These are phyloP conservation scores for Vicia faba DNA, from an alignment of 306 rosid genomes.

Conservation along the genomic window DNA sequence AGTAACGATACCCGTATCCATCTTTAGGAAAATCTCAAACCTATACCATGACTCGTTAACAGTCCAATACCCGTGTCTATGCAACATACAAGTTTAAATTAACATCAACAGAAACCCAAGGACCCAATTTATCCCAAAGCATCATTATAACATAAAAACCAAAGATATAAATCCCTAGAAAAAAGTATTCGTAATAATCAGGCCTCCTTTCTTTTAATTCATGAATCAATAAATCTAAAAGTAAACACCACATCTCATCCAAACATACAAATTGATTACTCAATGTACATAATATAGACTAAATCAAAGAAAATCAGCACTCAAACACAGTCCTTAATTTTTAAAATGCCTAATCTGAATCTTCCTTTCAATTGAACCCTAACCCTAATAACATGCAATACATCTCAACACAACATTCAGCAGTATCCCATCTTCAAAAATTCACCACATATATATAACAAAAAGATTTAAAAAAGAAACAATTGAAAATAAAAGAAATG, in stretches of 20 bases:
- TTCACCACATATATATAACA: not conserved
- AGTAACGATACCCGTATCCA: not conserved
- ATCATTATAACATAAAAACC: not conserved
- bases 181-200: not conserved
- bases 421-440: not conserved
- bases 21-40: not conserved
- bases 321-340: not conserved
- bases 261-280: not conserved
- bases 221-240: not conserved
- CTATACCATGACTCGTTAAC: not conserved
- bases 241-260: not conserved
- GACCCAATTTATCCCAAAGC: not conserved
- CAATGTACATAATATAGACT: not conserved
- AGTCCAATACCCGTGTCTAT: not conserved
- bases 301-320: no score
- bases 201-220: not conserved
- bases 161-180: not conserved
- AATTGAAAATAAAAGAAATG: no score
- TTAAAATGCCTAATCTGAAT: not conserved
- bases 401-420: not conserved
- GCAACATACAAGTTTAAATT: not conserved
- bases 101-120: not conserved
- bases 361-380: slow-evolving; percentile 2
- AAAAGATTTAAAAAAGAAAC: not conserved
- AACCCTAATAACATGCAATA: not conserved